Evolutionary conservation across 1,284 basidiomycete genomes (phyloP), one percentile per base, ranked within the genome.

Genomic region (Moesziomyces parantarcticus): DNA sequence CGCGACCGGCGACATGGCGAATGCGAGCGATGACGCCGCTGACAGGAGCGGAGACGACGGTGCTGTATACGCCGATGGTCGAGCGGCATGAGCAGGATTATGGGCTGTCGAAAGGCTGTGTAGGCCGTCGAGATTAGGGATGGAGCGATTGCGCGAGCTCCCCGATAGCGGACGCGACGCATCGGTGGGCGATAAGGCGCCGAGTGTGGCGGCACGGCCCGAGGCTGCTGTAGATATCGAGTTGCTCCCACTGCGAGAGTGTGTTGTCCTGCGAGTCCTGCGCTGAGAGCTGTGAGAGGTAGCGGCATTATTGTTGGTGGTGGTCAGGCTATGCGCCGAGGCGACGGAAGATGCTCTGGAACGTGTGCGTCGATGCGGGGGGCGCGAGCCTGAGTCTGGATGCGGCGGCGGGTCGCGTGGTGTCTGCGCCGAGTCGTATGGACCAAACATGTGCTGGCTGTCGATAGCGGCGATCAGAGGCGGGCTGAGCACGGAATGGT

Each of bases 381-480:
- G 10, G 2, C 34, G 32, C 22, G 34, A 36, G 41, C 22, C 10
- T 5, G n/a, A 36, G 21, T 61, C 47, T n/a, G 32, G 45, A 42
- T 61, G 44, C 5, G 8, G 46, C 42, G 29, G 22, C 32, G n/a
- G n/a, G n/a, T 22, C 32, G 34, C 40, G 56, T 23, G 51, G 51
- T 9, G 58, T 20, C 18, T 26, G 29, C n/a, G 48, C 25, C 23
- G 49, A 47, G 48, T 58, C 48, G 32, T 52, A 49, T 20, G 58
- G 46, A 51, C 62, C 51, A 34, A 71, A 71, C 3, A 40, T 56
- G 39, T 71, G 68, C 32, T 71, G 58, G 26, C 68, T 71, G 18
- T 66, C 68, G 44, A 71, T 55, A n/a, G 55, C 51, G 34, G 68
- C 62, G 10, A 66, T 47, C 32, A 71, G 42, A 25, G 68, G 68